Base-by-base conservation (phyloP, 805 yeast species). In the Naumovozyma dairenensis region DNA sequence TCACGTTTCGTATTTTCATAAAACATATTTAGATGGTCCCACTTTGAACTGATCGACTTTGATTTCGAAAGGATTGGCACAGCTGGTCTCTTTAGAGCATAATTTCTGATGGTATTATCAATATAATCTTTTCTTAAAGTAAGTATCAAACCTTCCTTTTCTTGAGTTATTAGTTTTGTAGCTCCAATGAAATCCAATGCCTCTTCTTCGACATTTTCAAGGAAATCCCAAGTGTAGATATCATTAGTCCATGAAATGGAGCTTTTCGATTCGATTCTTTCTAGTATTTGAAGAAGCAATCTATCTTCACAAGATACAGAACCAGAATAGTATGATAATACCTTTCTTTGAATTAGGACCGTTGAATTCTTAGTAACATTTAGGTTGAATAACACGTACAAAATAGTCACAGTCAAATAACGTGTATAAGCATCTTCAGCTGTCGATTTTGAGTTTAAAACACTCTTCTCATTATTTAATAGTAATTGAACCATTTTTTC, bases 221-320 rank as follows among this genome's bases (percentile, higher is more conserved):
- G 25, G 32, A 78, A 68, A 33, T 80, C 86, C 93, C 94, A 82
- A 28, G 68, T 62, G 21, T 65, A 59, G 4, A 81, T 74, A 24
- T 63, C 53, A 33, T 65, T 65, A n/a, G 80, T 63, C 93, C 94
- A 85, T 6, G 85, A 72, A 4, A 55, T 45, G 10, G 67, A 58
- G 5, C 66, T 46, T 3, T 58, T 56, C 0, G 71, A 47, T 54
- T 89, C 97, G 22, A 85, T 62, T 9, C 53, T 51, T 34, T 66
- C 63, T 29, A 89, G 50, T 2, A 82, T 57, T 4, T 60, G 53
- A 34, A 80, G 70, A 18, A 89, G 49, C 2, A 86, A 37, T 34
- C 72, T 50, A 49, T 89, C 96, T 24, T 71, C 72, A 1, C 74
- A 59, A 12, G 70, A 52, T 2, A 65, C 58, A 0, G 87, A 65